Base-by-base conservation (phyloP, 768 basidiomycete genomes). In the Cytidiella melzeri region DNA sequence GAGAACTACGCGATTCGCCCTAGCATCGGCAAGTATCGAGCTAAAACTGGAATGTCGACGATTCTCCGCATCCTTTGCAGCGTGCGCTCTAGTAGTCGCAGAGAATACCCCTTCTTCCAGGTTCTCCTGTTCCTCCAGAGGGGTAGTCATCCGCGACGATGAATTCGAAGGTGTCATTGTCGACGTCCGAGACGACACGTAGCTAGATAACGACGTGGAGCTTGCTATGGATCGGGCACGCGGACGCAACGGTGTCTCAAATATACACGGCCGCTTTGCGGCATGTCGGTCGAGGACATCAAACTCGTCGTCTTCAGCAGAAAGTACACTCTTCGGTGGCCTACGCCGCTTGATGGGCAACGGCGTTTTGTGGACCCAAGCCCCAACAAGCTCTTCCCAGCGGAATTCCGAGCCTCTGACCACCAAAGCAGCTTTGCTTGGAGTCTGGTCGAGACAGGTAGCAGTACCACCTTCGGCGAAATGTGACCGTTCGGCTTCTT, bases 401-500 rank as follows among this genome's bases (percentile, higher is more conserved):
- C 68, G 64, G 72, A 75, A 79, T 20, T 68, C 63, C 34, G 54
- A 25, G 23, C 18, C 45, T 34, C 37, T 53, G 43, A 27, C 45
- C 7, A 52, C 47, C 42, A 30, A 54, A 30, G 21, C 59, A 61
- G 41, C 60, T 58, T 40, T 40, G 51, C 38, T 45, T 41, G 7
- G 45, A 41, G 15, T 38, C 41, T 49, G 40, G 30, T 34, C 26
- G 7, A 36, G 47, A 4, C 20, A 45, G 36, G 36, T 21, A 11
- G 25, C 26, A 3, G 10, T 20, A 38, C 27, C 20, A 12, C n/a
- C 27, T 19, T 58, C 45, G 24, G 70, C 72, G 30, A 74, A 76
- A 50, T 73, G 77, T 37, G 69, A 66, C 30, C 63, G 57, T 60
- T 82, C 80, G 10, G 78, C 77, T n/a, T 69, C 68, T 23, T 80